Conservation (phyloP, 225 moss, liverwort and hornwort genomes). For the Anthoceros angustus region DNA sequence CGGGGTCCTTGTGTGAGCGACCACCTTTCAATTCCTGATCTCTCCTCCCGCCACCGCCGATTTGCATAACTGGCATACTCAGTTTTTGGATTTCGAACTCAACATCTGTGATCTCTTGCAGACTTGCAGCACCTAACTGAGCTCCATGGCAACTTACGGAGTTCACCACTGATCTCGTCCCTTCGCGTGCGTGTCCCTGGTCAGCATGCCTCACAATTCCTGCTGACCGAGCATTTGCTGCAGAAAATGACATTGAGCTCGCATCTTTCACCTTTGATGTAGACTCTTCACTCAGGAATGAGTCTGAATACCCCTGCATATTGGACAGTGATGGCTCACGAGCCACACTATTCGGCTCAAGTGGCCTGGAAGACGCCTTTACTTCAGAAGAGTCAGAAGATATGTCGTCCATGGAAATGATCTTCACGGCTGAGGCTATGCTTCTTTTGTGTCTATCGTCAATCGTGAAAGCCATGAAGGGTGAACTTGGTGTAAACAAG, state of each 20-base stretch:
- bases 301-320: neutral
- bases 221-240: no score
- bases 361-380: neutral
- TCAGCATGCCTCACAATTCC: no score
- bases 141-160: neutral
- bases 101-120: neutral
- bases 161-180: neutral
- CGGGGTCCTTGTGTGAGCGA: no score
- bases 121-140: neutral
- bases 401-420: neutral
- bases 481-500: neutral
- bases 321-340: neutral
- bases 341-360: neutral
- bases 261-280: neutral
- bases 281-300: neutral
- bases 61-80: neutral
- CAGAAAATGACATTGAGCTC: no score
- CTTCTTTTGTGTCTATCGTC: neutral
- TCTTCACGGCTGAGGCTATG: slow-evolving; percentile 1
- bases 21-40: neutral
- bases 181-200: no score
- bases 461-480: neutral
- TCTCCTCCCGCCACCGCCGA: neutral
- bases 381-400: neutral
- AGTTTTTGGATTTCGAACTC: neutral